Base-by-base conservation (phyloP, 192 early-diverging fungal genomes). In the Coemansia sp. region DNA sequence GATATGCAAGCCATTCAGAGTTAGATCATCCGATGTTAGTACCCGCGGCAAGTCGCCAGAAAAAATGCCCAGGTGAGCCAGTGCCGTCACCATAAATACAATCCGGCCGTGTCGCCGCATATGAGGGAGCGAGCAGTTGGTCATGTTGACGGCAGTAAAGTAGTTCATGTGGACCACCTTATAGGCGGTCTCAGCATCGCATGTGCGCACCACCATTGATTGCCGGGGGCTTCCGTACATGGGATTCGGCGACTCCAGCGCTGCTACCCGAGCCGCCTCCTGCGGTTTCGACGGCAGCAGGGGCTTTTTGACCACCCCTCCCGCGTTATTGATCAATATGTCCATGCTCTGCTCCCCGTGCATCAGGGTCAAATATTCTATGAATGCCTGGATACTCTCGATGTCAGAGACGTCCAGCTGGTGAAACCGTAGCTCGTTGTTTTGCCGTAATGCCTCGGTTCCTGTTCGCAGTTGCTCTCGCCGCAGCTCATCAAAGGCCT, bases 21-120 rank as follows among this genome's bases (percentile, higher is more conserved):
- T 65, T 26, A 77, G 55, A 12, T 66, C 67, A 12, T 70, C 67
- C 6, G 67, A 70, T 3, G 59, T 64, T 48, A 77, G 59, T 13
- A 77, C 73, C 2, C 65, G 65, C 2, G 73, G 63, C 37, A 77
- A 44, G 19, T 77, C 73, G 48, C 73, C 73, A 35, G 67, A 77
- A 37, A 77, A 77, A 7, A 77, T 77, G 16, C 73, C 73, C 63
- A 77, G 46, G 38, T 77, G 73, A 11, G 67, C 73, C 59, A 77
- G 44, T 15, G 73, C 73, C 30, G 73, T 66, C 13, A 63, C 73
- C 59, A 77, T 55, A 45, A 77, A 77, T 42, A 70, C 50, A 2
- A 77, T 51, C 2, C 73, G 63, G 2, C 67, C 67, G 31, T 30
- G 35, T 4, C 15, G 33, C 4, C 73, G 54, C 73, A 77, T 57